Evolutionary conservation across 164 flowering plant genomes (phyloP).

Genomic region (Berberis thunbergii): DNA sequence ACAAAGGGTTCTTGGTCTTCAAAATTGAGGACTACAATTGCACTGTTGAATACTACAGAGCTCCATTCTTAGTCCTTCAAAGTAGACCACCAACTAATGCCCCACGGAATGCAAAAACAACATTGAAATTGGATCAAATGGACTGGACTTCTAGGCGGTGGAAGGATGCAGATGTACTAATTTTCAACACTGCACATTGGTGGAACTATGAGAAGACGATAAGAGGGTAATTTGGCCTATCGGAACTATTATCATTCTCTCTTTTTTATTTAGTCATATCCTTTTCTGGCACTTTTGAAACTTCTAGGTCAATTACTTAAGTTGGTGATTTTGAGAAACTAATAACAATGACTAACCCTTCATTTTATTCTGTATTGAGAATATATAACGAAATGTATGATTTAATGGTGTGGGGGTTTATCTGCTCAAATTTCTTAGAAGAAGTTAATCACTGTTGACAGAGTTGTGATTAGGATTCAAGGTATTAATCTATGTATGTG

Average conservation of each 20-base stretch:
- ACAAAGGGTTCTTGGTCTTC: conserved; percentile 80
- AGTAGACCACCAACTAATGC: conserved; percentile 62
- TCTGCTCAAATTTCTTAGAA: too few species aligned
- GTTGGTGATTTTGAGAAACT: too few species aligned
- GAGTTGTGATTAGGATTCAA: too few species aligned
- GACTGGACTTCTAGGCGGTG: conserved; percentile 77
- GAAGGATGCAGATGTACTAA: conserved; percentile 81
- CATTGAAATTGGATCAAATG: conserved; percentile 76
- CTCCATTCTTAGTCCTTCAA: conserved; percentile 88
- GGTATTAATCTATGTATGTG: too few species aligned
- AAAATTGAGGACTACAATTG: conserved; percentile 77
- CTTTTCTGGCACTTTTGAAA: too few species aligned
- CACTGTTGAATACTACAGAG: conserved; percentile 88
- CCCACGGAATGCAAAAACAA: conserved; percentile 33
- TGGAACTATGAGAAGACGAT: conserved; percentile 95
- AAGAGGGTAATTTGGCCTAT: conserved; percentile 46
- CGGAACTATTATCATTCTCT: neutral
- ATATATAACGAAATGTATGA: too few species aligned
- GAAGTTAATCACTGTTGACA: too few species aligned
- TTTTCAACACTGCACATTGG: conserved; percentile 96
- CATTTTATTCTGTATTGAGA: too few species aligned
- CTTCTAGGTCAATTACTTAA: too few species aligned
- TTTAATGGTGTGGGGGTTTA: too few species aligned
- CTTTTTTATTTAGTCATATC: neutral
- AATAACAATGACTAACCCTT: too few species aligned